phyloP scores from a whole-genome alignment of 2,329 filamentous ascomycete genomes.

The Beauveria sp. region DNA sequence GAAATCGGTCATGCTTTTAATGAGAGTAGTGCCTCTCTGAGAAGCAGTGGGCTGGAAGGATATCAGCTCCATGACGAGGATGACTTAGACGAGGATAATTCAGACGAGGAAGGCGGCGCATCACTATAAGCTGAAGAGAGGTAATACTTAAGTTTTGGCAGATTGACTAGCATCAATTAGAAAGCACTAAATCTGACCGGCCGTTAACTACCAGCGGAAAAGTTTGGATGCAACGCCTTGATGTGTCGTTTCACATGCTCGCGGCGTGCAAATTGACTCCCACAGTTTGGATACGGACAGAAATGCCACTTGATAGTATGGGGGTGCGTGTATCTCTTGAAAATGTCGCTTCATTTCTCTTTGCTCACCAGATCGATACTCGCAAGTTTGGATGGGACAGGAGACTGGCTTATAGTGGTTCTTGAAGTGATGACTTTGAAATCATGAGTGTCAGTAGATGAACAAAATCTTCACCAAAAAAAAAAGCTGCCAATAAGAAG shows the following conservation, averaged over 20 bases:
- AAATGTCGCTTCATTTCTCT: constrained; percentile 8
- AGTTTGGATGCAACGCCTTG: not conserved
- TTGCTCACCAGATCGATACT: not conserved
- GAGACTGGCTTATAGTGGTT: not conserved
- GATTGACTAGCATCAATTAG: not conserved
- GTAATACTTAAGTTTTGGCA: not conserved
- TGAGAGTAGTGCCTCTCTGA: not conserved
- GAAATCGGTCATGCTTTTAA: not conserved
- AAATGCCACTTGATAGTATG: not conserved
- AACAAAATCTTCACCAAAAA: not conserved
- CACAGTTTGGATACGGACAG: not conserved
- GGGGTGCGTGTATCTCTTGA: not conserved
- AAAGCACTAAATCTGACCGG: not conserved
- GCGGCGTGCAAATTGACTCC: not conserved
- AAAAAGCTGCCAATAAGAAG: not conserved
- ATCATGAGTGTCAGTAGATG: not conserved
- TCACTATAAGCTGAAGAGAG: not conserved
- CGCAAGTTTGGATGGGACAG: not conserved
- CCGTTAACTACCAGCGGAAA: not conserved
- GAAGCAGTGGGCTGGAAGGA: too few species aligned
- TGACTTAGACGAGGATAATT: not conserved
- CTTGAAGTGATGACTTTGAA: not conserved
- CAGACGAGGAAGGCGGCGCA: constrained; percentile 1
- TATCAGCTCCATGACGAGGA: too few species aligned
- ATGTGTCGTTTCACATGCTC: not conserved